Evolutionary conservation across 257 asterid genomes (phyloP).

Genomic region (Nicotiana obtusifolia): DNA sequence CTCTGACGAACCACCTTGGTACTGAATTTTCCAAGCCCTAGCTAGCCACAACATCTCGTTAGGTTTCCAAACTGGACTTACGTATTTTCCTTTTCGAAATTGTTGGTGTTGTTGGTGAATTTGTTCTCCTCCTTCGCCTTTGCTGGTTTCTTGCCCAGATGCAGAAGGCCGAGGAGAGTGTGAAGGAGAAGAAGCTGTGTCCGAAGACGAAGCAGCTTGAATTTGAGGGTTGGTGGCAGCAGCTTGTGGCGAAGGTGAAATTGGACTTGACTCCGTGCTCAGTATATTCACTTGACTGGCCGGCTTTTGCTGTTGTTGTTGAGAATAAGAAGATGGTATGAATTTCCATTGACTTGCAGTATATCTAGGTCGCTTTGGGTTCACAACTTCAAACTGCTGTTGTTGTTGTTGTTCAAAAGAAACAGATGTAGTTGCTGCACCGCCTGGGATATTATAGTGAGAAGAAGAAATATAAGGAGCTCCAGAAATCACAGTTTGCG

Average conservation of each 20-base stretch:
- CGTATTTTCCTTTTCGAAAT: constrained; percentile 40
- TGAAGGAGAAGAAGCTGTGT: constrained; percentile 34
- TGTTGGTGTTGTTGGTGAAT: constrained; percentile 39
- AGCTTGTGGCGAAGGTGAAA: constrained; percentile 23
- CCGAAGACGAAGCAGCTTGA: constrained; percentile 33
- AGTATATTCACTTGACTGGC: constrained; percentile 7
- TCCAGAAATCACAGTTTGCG: constrained; percentile 12
- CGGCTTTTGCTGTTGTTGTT: constrained; percentile 13
- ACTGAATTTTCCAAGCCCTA: constrained; percentile 45
- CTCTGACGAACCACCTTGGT: constrained; percentile 24
- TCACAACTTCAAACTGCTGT: constrained; percentile 24
- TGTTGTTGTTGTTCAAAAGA: constrained; percentile 19
- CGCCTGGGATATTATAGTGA: neutral
- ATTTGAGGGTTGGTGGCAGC: constrained; percentile 7
- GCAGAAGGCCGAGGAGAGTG: constrained; percentile 35
- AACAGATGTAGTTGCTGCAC: constrained; percentile 1
- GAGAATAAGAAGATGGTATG: constrained; percentile 22
- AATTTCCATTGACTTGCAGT: constrained; percentile 40
- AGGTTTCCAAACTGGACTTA: constrained; percentile 53
- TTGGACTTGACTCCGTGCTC: constrained; percentile 27
- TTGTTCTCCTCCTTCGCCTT: constrained; percentile 17
- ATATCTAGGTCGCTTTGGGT: constrained; percentile 33
- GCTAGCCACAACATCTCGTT: constrained; percentile 51
- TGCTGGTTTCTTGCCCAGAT: constrained; percentile 24
- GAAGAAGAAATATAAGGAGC: constrained; percentile 23